Evolutionary conservation across 1,139 yeast genomes (phyloP).

Genomic region (Magnusiomyces sp.): DNA sequence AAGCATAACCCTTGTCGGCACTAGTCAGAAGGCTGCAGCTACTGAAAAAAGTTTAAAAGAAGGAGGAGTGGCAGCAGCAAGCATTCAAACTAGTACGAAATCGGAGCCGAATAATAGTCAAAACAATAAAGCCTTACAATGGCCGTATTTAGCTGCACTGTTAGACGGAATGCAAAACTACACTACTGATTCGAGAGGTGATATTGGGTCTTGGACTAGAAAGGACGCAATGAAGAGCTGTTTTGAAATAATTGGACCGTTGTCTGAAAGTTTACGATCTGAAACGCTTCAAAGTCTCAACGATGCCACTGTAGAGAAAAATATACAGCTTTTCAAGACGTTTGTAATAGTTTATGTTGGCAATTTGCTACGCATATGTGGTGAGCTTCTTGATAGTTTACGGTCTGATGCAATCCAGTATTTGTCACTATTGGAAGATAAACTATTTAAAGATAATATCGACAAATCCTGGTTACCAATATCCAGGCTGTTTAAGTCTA

Average conservation of each 20-base stretch:
- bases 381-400: constrained; percentile 42
- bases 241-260: background rate
- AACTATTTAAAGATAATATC: too few relatives aligned
- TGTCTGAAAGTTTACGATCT: background rate
- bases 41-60: too few relatives aligned
- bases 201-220: constrained; percentile 61
- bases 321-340: constrained; percentile 14
- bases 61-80: background rate
- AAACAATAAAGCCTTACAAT: background rate
- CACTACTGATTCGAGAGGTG: constrained; percentile 33
- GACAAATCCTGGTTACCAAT: too few relatives aligned
- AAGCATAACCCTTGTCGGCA: too few relatives aligned
- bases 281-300: background rate
- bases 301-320: constrained; percentile 2
- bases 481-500: too few relatives aligned
- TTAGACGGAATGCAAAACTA: constrained; percentile 29
- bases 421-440: too few relatives aligned
- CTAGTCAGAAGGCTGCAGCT: too few relatives aligned
- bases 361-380: constrained; percentile 47
- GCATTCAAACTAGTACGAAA: background rate
- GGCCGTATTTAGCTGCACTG: constrained; percentile 11
- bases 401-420: too few relatives aligned
- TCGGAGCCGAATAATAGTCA: background rate
- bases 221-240: constrained; percentile 36
- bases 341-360: constrained; percentile 18